phyloP scores from a whole-genome alignment of 202 grass and related monocot genomes.

The Setaria viridis region DNA sequence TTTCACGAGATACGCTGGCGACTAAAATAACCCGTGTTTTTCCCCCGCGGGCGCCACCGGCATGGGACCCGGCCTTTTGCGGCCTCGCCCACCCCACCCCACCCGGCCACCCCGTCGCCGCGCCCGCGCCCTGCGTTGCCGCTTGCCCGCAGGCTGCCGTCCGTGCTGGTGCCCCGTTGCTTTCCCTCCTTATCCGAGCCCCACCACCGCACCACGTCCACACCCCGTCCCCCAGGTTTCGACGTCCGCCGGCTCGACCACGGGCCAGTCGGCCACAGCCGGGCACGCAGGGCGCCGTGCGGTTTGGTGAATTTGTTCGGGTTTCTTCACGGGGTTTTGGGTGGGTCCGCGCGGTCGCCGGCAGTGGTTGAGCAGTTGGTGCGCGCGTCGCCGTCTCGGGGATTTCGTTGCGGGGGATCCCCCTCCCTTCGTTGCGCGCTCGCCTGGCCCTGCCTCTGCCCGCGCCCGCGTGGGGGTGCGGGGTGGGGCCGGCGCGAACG shows the following conservation, averaged over 20 bases:
- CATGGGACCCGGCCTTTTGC: conserved; percentile 18
- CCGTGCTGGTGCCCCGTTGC: conserved; percentile 39
- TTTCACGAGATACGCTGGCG: conserved; percentile 77
- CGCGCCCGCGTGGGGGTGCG: background rate
- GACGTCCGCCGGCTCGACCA: background rate
- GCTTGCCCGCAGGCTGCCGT: background rate
- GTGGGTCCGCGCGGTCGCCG: conserved; percentile 6
- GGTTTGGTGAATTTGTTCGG: background rate
- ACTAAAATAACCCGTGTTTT: conserved; percentile 60
- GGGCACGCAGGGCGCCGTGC: background rate
- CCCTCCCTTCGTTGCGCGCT: background rate
- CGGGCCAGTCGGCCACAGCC: background rate
- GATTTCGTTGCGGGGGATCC: background rate
- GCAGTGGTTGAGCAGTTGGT: conserved; percentile 30
- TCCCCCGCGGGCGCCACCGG: background rate
- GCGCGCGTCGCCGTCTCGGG: conserved; percentile 42
- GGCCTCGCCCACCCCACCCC: background rate
- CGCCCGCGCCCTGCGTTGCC: conserved; percentile 19
- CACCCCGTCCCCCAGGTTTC: background rate
- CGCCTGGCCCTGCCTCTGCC: background rate
- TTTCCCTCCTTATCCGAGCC: conserved; percentile 45
- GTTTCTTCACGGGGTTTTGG: background rate
- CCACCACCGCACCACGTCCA: conserved; percentile 36
- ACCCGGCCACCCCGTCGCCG: background rate
- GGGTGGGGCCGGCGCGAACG: background rate